phyloP scores from a whole-genome alignment of 1,139 yeast species.

The Diutina siamensis region DNA sequence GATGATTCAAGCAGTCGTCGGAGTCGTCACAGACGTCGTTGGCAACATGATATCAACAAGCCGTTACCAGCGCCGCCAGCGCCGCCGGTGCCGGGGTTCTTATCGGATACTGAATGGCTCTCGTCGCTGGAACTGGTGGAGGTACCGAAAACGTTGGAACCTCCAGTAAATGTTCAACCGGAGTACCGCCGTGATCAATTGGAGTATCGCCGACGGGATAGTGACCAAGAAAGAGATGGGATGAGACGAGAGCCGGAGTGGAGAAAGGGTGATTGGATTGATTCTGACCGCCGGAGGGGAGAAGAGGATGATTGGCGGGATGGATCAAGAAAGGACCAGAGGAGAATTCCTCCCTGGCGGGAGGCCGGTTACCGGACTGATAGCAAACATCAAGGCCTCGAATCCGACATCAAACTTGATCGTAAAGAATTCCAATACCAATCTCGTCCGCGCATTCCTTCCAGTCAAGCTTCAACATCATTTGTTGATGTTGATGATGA shows the following conservation, averaged over 20 bases:
- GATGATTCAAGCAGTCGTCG: not conserved
- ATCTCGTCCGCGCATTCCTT: not conserved
- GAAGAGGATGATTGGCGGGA: too few relatives aligned
- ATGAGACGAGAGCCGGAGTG: not conserved
- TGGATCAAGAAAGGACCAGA: too few relatives aligned
- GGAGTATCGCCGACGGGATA: too few relatives aligned
- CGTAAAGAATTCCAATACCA: not conserved
- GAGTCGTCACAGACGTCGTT: slow-evolving; percentile 3
- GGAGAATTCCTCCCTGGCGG: too few relatives aligned
- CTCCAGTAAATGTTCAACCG: not conserved
- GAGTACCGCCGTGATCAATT: not conserved
- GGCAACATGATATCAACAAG: slow-evolving; percentile 8
- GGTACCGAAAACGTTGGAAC: not conserved
- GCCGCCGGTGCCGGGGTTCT: slow-evolving; percentile 7
- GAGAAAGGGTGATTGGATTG: not conserved
- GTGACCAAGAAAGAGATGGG: not conserved
- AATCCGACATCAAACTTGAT: too few relatives aligned
- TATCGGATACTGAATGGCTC: not conserved
- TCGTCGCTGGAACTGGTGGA: not conserved
- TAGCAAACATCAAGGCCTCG: too few relatives aligned
- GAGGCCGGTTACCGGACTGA: too few relatives aligned
- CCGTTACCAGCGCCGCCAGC: slow-evolving; percentile 21
- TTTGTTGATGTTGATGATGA: not conserved
- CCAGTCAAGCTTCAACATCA: not conserved
- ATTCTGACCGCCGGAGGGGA: too few relatives aligned